Evolutionary conservation across 2,329 filamentous ascomycete genomes (phyloP).

Genomic region (Drechslerella coelobrocha): DNA sequence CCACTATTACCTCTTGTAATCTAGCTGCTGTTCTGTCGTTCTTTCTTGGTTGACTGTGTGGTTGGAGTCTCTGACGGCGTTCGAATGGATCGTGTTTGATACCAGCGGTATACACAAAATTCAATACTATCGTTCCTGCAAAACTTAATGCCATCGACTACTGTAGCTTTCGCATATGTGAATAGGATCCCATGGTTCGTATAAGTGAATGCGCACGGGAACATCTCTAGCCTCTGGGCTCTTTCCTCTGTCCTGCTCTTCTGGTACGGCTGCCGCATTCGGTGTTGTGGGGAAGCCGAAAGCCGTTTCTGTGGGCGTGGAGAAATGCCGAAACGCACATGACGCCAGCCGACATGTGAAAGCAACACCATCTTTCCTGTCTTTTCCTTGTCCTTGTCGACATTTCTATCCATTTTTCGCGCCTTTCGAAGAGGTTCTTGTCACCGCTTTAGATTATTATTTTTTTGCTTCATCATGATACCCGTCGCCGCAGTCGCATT

Average conservation of each 20-base stretch:
- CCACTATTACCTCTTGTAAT: slow-evolving; percentile 40
- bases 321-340: slow-evolving; percentile 51
- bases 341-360: slow-evolving; percentile 50
- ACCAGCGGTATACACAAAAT: slow-evolving; percentile 44
- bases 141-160: slow-evolving; percentile 1
- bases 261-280: slow-evolving; percentile 30
- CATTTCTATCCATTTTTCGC: not conserved
- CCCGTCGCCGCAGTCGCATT: slow-evolving; percentile 36
- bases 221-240: not conserved
- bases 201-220: not conserved
- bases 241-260: not conserved
- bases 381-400: slow-evolving; percentile 2
- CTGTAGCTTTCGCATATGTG: not conserved
- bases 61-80: slow-evolving; percentile 37
- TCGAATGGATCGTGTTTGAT: slow-evolving; percentile 41
- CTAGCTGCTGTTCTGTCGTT: slow-evolving; percentile 8
- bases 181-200: no score
- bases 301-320: slow-evolving; percentile 33
- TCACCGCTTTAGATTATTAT: slow-evolving; percentile 18
- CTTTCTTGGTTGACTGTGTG: slow-evolving; percentile 8
- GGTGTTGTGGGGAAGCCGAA: slow-evolving; percentile 39
- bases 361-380: slow-evolving; percentile 27
- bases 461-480: slow-evolving; percentile 43
- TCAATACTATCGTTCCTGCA: slow-evolving; percentile 10
- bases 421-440: not conserved